Evolutionary conservation across 495 filamentous ascomycete genomes (phyloP), one percentile per base, ranked within the genome.

Genomic region (Terfezia claveryi): DNA sequence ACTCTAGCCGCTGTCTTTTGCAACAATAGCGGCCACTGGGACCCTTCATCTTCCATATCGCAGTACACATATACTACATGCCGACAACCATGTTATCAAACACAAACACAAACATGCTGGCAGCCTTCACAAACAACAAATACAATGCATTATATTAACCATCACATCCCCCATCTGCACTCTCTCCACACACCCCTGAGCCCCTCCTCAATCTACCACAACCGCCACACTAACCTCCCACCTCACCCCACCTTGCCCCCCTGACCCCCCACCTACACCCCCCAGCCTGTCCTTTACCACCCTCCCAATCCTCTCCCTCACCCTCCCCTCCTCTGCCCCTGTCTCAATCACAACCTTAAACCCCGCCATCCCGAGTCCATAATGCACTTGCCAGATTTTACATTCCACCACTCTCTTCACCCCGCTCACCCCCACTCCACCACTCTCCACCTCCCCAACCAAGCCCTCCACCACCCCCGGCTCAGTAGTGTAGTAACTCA

Each of bases 341-440:
- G 75, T 76, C 49, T 70, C 68, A 0, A 87, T 75, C 36, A 80
- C 73, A 14, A 98, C 62, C 69, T 89, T 94, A 57, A 98, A 62
- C 60, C 89, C 94, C 11, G 91, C 91, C 83, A 94, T 93, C 63
- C 84, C 91, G 41, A 95, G 72, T 2, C 91, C 88, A 65, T 96
- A 94, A 68, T 98, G 91, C 17, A 95, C 92, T 71, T 98, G 91
- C 91, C 91, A 98, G 69, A 98, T 93, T 62, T 83, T 75, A 1
- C 87, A 88, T 64, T 94, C 89, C 54, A 92, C 84, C 53, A 98
- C 77, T 1, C 73, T 73, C 37, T 74, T 77, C 8, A 98, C 79
- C 36, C 74, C 73, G 50, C n/a, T 27, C 8, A 98, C 79, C 36
- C 74, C 73, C 2, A 16, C 23, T 2, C 3, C n/a, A 51, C 11